phyloP scores from a whole-genome alignment of 371 early-diverging fungal genomes.

The Saksenaea vasiformis region DNA sequence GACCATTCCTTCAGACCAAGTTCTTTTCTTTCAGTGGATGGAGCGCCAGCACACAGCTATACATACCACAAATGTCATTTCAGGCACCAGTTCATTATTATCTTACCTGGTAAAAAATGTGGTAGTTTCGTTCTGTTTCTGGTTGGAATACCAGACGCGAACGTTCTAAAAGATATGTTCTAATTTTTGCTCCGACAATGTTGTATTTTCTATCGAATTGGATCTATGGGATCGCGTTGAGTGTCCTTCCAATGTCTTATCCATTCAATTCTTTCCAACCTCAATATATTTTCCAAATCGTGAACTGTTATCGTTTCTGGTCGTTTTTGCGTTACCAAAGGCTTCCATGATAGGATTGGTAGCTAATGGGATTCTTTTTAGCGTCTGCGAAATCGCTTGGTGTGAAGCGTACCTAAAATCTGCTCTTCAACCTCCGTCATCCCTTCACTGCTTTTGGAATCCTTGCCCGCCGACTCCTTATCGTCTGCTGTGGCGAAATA shows the following conservation, averaged over 20 bases:
- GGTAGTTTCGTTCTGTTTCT: conserved; percentile 96
- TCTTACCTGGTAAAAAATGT: conserved; percentile 94
- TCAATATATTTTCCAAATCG: conserved; percentile 99
- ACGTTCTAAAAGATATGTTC: conserved; percentile 97
- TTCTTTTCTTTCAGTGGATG: conserved; percentile 74
- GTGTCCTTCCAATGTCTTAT: background rate
- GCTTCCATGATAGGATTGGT: conserved; percentile 99
- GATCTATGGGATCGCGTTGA: conserved; percentile 43
- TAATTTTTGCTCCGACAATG: conserved; percentile 94
- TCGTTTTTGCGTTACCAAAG: conserved; percentile 99
- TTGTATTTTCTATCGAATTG: conserved; percentile 77
- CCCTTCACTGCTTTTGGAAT: conserved; percentile 30
- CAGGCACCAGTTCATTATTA: background rate
- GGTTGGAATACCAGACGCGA: conserved; percentile 96
- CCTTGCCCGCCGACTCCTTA: conserved; percentile 47
- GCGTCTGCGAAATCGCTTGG: background rate
- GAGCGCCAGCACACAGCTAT: conserved; percentile 86
- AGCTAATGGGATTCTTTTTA: conserved; percentile 41
- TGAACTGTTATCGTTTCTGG: conserved; percentile 98
- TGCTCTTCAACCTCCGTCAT: conserved; percentile 85
- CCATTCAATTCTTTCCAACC: conserved; percentile 21
- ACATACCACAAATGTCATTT: background rate
- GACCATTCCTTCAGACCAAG: conserved; percentile 73
- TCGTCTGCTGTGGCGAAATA: conserved; percentile 95
- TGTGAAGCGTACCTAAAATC: conserved; percentile 58